Evolutionary conservation across 495 filamentous ascomycete genomes (phyloP).

Genomic region (Usnea hakonensis): DNA sequence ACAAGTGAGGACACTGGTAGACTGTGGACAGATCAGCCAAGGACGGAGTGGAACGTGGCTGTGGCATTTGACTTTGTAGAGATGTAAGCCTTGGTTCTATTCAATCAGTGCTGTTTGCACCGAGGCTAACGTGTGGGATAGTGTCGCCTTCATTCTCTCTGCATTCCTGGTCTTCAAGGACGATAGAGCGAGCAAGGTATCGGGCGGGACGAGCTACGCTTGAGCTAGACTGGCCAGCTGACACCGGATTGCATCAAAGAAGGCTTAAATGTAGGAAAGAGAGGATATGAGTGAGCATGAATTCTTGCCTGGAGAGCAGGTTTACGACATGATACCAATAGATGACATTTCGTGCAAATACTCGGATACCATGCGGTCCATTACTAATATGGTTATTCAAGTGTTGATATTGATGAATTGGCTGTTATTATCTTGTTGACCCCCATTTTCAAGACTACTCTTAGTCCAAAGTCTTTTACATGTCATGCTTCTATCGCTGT

Average conservation of each 20-base stretch:
- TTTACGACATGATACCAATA: background rate
- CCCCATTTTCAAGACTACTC: background rate
- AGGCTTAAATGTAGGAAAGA: background rate
- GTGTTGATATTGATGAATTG: background rate
- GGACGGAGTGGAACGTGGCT: slow-evolving; percentile 14
- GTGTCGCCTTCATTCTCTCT: slow-evolving; percentile 16
- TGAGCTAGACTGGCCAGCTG: background rate
- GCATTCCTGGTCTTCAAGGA: slow-evolving; percentile 14
- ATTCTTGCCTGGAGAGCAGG: background rate
- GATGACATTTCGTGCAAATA: background rate
- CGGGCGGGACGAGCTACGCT: slow-evolving; percentile 13
- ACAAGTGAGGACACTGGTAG: background rate
- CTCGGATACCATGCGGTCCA: background rate
- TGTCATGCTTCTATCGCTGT: background rate
- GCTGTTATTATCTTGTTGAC: background rate
- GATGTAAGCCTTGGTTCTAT: slow-evolving; percentile 16
- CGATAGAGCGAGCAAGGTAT: slow-evolving; percentile 12
- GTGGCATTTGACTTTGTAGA: slow-evolving; percentile 17
- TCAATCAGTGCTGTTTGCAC: background rate
- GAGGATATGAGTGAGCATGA: background rate
- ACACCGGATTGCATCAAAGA: background rate
- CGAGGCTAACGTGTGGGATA: background rate
- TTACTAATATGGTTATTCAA: background rate
- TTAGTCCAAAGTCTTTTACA: background rate
- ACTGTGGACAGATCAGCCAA: slow-evolving; percentile 14